These are phyloP conservation scores for Hyaloperonospora arabidopsidis DNA, from an alignment of 352 stramenopile genomes.

Conservation along the genomic window DNA sequence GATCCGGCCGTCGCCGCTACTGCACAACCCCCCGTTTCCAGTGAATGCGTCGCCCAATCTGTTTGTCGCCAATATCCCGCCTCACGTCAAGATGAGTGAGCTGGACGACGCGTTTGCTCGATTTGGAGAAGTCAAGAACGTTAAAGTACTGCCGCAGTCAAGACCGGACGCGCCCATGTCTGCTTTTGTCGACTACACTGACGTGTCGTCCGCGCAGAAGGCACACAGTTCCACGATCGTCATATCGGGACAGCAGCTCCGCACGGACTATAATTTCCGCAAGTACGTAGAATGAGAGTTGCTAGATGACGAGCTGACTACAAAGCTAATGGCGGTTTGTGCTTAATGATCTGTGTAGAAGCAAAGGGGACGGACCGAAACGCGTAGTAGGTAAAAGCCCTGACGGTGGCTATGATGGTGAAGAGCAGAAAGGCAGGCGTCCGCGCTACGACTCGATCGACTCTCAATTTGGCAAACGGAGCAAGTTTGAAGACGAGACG, in stretches of 20 bases:
- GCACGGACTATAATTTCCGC: constrained; percentile 53
- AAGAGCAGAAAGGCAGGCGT: constrained; percentile 12
- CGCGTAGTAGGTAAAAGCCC: constrained; percentile 16
- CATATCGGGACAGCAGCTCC: constrained; percentile 35
- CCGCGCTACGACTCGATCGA: constrained; percentile 22
- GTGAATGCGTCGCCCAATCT: constrained; percentile 35
- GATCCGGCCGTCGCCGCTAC: constrained; percentile 12
- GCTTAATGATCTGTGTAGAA: constrained; percentile 10
- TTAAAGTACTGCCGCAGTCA: constrained; percentile 46
- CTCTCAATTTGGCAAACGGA: constrained; percentile 13
- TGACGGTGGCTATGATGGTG: constrained; percentile 16
- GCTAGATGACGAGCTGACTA: not conserved
- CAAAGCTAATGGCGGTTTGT: not conserved
- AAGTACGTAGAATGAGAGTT: constrained; percentile 17
- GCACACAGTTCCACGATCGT: constrained; percentile 37
- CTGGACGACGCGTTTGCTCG: constrained; percentile 47
- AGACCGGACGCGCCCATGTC: constrained; percentile 44
- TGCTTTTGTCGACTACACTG: constrained; percentile 54
- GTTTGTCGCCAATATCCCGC: constrained; percentile 59
- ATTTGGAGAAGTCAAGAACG: constrained; percentile 54
- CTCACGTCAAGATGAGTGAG: constrained; percentile 54
- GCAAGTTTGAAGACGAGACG: constrained; percentile 18
- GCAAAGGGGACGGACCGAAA: constrained; percentile 19
- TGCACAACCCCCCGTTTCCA: constrained; percentile 16
- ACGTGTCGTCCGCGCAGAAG: constrained; percentile 34